Conservation (phyloP, 2,329 filamentous ascomycete species). For the Stemphylium beticola region DNA sequence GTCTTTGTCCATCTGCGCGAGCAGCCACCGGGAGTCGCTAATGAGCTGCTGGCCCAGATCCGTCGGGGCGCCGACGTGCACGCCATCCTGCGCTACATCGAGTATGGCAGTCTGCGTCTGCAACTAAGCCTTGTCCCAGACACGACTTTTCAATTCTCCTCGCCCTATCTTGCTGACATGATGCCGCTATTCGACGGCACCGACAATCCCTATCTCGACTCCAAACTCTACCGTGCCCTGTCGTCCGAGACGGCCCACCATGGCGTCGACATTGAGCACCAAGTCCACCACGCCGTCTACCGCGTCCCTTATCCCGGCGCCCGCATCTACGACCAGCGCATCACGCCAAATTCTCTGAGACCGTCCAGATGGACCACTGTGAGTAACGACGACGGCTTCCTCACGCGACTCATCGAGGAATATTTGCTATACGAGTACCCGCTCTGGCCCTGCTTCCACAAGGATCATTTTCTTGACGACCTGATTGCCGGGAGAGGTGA, state of each 20-base stretch:
- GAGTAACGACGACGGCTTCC: slow-evolving; percentile 9
- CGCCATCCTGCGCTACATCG: background rate
- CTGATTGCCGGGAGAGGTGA: slow-evolving; percentile 5
- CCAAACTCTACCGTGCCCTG: background rate
- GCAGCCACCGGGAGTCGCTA: background rate
- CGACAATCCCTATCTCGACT: slow-evolving; percentile 3
- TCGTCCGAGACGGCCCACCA: background rate
- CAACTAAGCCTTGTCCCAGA: slow-evolving; percentile 4
- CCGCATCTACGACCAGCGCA: slow-evolving; percentile 11
- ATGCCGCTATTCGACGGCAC: background rate
- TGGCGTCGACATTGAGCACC: background rate
- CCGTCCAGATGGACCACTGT: slow-evolving; percentile 15
- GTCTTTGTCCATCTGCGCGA: slow-evolving; percentile 8
- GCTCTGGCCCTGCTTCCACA: slow-evolving; percentile 14
- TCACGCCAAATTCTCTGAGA: background rate
- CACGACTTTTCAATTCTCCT: background rate
- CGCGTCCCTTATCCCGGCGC: slow-evolving; percentile 1
- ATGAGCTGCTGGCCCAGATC: background rate
- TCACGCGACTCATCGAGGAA: slow-evolving; percentile 9
- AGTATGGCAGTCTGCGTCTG: slow-evolving; percentile 7
- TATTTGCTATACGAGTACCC: slow-evolving; percentile 18
- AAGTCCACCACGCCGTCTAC: background rate
- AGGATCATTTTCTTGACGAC: slow-evolving; percentile 19
- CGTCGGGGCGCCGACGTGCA: background rate
- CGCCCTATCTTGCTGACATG: slow-evolving; percentile 5